Conservation (phyloP, 2,329 filamentous ascomycete genomes). For the Ilyonectria mors-panacis region DNA sequence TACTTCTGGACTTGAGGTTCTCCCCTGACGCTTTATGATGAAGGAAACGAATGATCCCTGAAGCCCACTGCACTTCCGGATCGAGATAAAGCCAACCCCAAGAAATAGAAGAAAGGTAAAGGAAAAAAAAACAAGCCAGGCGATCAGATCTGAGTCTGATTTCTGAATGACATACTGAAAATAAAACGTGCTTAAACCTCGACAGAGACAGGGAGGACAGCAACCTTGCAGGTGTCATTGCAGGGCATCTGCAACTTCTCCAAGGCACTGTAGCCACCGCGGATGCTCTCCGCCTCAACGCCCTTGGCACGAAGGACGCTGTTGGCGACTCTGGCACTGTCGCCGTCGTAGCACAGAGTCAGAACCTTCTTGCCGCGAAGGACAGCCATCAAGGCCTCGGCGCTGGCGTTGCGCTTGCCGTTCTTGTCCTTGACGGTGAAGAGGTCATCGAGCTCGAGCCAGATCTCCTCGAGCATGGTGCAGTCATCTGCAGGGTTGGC, state of each 20-base stretch:
- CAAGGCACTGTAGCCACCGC: constrained; percentile 56
- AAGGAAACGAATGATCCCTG: constrained; percentile 30
- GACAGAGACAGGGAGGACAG: constrained; percentile 40
- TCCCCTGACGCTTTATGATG: constrained; percentile 8
- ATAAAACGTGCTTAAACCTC: constrained; percentile 37
- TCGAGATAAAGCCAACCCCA: constrained; percentile 8
- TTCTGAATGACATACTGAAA: not conserved
- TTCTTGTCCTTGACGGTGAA: constrained; percentile 55
- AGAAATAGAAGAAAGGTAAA: not conserved
- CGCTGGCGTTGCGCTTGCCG: constrained; percentile 47
- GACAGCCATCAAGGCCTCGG: constrained; percentile 47
- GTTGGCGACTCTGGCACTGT: constrained; percentile 68
- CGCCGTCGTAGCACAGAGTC: constrained; percentile 67
- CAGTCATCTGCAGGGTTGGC: constrained; percentile 63
- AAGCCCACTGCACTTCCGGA: constrained; percentile 48
- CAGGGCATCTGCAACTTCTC: constrained; percentile 47
- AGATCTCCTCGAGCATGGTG: constrained; percentile 61
- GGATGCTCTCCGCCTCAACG: constrained; percentile 61
- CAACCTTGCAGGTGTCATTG: constrained; percentile 44
- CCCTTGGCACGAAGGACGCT: constrained; percentile 68
- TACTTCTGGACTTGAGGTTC: constrained; percentile 26
- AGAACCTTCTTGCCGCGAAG: constrained; percentile 58
- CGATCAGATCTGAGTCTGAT: not conserved
- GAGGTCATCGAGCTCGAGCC: constrained; percentile 63
- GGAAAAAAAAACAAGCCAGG: not conserved